These are phyloP conservation scores for Penstemon barbatus DNA, from an alignment of 257 asterid genomes.

Conservation along the genomic window DNA sequence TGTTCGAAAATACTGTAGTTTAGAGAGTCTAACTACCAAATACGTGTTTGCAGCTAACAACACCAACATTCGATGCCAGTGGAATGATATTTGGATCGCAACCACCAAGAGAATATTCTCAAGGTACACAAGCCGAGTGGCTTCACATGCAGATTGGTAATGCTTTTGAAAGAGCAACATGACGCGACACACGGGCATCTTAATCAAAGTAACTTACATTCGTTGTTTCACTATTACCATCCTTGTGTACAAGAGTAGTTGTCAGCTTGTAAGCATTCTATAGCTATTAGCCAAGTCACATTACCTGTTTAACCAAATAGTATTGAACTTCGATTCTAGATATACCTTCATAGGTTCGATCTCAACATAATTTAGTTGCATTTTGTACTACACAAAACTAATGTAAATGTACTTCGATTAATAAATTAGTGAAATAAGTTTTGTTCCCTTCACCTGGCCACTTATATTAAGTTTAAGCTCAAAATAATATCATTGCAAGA, in stretches of 20 bases:
- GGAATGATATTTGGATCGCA: constrained; percentile 69
- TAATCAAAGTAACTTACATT: constrained; percentile 20
- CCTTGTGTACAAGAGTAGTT: constrained; percentile 32
- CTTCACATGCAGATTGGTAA: constrained; percentile 81
- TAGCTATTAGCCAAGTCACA: constrained; percentile 16
- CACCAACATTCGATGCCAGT: constrained; percentile 50
- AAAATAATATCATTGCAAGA: too few species aligned
- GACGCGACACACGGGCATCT: constrained; percentile 26
- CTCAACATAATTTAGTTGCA: too few species aligned
- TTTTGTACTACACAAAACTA: too few species aligned
- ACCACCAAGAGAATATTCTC: constrained; percentile 57
- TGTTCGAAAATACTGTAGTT: neutral
- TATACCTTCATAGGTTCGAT: too few species aligned
- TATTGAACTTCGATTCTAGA: neutral
- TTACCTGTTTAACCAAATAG: constrained; percentile 10
- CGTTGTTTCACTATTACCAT: constrained; percentile 9
- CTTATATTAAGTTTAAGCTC: too few species aligned
- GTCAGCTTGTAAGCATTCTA: constrained; percentile 28
- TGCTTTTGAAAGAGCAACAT: constrained; percentile 53
- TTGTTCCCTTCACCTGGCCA: too few species aligned
- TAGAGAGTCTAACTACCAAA: neutral
- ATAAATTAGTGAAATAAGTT: too few species aligned
- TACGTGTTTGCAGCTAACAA: constrained; percentile 47
- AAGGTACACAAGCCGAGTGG: constrained; percentile 74
- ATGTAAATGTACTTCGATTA: too few species aligned